phyloP scores from a whole-genome alignment of 345 rosid species.

The Boechera stricta region DNA sequence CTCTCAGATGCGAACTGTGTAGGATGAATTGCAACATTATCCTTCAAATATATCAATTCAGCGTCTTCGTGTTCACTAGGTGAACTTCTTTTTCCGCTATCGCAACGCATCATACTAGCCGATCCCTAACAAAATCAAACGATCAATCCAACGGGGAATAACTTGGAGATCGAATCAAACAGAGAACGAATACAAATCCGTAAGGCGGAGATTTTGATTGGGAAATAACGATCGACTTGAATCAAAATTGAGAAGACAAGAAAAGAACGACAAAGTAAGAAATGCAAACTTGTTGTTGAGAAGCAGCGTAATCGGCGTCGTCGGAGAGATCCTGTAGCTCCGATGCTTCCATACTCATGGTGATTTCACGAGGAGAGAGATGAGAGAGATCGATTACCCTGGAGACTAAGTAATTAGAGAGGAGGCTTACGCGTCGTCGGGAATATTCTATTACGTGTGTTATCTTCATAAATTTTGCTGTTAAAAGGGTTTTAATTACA shows the following conservation, averaged over 20 bases:
- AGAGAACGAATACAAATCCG: constrained; percentile 9
- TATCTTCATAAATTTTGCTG: neutral
- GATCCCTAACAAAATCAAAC: constrained; percentile 60
- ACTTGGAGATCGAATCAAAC: neutral
- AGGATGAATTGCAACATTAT: constrained; percentile 91
- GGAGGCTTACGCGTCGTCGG: constrained; percentile 35
- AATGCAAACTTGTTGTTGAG: constrained; percentile 68
- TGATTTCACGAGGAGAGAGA: constrained; percentile 21
- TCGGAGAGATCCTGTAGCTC: constrained; percentile 92
- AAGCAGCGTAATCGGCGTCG: constrained; percentile 97
- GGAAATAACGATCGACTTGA: neutral
- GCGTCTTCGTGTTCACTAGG: constrained; percentile 71
- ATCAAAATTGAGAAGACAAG: neutral
- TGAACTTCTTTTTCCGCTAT: constrained; percentile 64
- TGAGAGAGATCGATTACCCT: constrained; percentile 41
- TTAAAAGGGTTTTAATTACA: neutral
- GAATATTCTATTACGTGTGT: constrained; percentile 40
- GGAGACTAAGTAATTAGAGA: constrained; percentile 39
- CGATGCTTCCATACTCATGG: constrained; percentile 68
- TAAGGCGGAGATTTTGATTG: neutral
- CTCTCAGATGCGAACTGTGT: constrained; percentile 88
- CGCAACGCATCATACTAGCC: constrained; percentile 67
- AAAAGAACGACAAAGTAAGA: neutral
- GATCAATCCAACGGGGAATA: constrained; percentile 8
- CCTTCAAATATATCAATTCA: constrained; percentile 73